A percentile compares a stretch with the other conserved stretches of the same genome.
These are phyloP conservation scores for Lepidium sativum DNA, from an alignment of 345 rosid genomes.

Conservation along the genomic window DNA sequence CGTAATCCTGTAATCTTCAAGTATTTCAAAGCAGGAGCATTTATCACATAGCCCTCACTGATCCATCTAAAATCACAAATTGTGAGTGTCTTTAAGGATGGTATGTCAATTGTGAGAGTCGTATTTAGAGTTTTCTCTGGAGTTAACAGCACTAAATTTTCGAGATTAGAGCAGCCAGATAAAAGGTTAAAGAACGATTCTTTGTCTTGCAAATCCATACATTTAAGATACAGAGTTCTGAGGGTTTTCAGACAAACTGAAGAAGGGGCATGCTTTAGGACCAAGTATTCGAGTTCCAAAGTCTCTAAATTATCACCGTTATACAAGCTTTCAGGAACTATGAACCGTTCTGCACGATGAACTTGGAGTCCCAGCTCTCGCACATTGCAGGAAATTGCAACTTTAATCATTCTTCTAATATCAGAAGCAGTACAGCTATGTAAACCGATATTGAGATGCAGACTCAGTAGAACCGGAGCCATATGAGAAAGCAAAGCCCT, in stretches of 20 bases:
- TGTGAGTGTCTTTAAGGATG: not conserved
- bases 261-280: not conserved
- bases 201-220: not conserved
- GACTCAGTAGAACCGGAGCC: too few species aligned
- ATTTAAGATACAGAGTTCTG: not conserved
- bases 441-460: too few species aligned
- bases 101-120: not conserved
- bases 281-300: not conserved
- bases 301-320: not conserved
- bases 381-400: too few species aligned
- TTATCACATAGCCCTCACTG: not conserved
- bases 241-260: not conserved
- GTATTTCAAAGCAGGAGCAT: constrained; percentile 2
- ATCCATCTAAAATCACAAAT: not conserved
- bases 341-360: too few species aligned
- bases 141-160: not conserved
- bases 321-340: not conserved
- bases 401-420: too few species aligned
- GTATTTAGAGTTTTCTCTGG: too few species aligned
- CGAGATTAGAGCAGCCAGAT: not conserved
- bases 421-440: too few species aligned
- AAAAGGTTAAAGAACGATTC: not conserved
- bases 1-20: not conserved
- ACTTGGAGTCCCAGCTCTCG: too few species aligned
- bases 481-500: too few species aligned